Percentiles rank a stretch among this genome's conserved stretches.
These are phyloP conservation scores for Sphenostylis stenocarpa DNA, from an alignment of 306 rosid species.

Conservation along the genomic window DNA sequence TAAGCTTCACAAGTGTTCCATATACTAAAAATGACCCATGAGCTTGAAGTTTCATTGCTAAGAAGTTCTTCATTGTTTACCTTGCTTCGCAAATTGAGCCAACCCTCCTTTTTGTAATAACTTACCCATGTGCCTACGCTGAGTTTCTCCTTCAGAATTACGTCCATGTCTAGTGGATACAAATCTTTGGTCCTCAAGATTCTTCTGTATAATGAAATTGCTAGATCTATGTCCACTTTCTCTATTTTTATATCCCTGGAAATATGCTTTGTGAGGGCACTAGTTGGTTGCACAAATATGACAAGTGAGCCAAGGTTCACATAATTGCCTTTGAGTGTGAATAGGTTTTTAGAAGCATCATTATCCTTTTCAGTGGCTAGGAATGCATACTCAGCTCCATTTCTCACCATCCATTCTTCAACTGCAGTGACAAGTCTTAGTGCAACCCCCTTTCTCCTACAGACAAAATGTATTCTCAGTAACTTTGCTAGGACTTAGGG, in stretches of 20 bases:
- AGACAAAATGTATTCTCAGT: neutral
- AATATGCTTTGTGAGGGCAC: neutral
- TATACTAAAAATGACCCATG: slow-evolving; percentile 65
- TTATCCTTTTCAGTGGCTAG: slow-evolving; percentile 4
- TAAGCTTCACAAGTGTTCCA: slow-evolving; percentile 36
- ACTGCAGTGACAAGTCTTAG: neutral
- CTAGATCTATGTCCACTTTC: slow-evolving; percentile 41
- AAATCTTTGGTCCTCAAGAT: neutral
- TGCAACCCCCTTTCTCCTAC: slow-evolving; percentile 19
- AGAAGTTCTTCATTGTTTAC: slow-evolving; percentile 6
- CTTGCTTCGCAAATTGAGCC: slow-evolving; percentile 34
- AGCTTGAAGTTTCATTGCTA: slow-evolving; percentile 35
- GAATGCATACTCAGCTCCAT: slow-evolving; percentile 14
- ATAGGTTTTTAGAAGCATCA: slow-evolving; percentile 2
- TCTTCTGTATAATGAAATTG: slow-evolving; percentile 53
- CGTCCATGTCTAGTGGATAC: slow-evolving; percentile 46
- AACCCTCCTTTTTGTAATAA: slow-evolving; percentile 46
- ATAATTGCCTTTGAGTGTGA: slow-evolving; percentile 3
- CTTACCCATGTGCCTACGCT: slow-evolving; percentile 68
- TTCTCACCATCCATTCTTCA: slow-evolving; percentile 23
- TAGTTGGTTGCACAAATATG: slow-evolving; percentile 11
- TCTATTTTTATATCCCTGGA: slow-evolving; percentile 10
- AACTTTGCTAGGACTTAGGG: neutral
- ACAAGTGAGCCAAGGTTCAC: slow-evolving; percentile 3
- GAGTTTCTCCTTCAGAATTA: slow-evolving; percentile 58